Evolutionary conservation across 352 stramenopile genomes (phyloP), one percentile per base, ranked within the genome.

Genomic region (Phytophthora europaea): DNA sequence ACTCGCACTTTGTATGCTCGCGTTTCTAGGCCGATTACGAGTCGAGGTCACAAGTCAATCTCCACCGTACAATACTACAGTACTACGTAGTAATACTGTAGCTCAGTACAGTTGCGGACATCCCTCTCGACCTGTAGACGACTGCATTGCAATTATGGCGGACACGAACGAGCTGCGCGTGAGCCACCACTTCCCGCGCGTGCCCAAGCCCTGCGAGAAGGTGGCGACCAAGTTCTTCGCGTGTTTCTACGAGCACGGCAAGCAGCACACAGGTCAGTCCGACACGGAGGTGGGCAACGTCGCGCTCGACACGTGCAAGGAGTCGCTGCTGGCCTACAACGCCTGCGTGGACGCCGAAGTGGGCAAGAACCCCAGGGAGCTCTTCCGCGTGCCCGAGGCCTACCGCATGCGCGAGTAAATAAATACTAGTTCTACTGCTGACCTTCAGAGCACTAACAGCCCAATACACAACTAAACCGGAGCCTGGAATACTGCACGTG

Each of bases 161-260:
- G 73, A 82, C 61, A 76, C 78, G 76, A 82, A 76, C 20, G 80
- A 83, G 63, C 73, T 87, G 47, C 82, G 84, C 20, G 75, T 96
- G 75, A 95, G 88, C 74, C 64, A 79, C 18, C 77, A 94, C 79
- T 96, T 96, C 73, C 89, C 89, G 38, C 85, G 88, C 50, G 86
- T 94, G 33, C 85, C 89, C 2, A 84, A 87, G 47, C 75, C 79
- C 43, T 96, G 89, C 73, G 85, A 93, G 71, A 84, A 82, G 59
- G 84, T 78, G 57, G 80, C 88, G 31, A 84, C 88, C 55, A 75
- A 70, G 45, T 96, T 96, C 78, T 96, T 96, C 67, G 73, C 80
- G 55, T 96, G 89, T 69, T 92, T 96, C 58, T 92, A 96, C 76
- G 79, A 88, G 63, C 72, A 96, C 57, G 89, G 89, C 72, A 96